phyloP scores from a whole-genome alignment of 192 early-diverging fungal genomes.

The Pilobolus umbonatus region DNA sequence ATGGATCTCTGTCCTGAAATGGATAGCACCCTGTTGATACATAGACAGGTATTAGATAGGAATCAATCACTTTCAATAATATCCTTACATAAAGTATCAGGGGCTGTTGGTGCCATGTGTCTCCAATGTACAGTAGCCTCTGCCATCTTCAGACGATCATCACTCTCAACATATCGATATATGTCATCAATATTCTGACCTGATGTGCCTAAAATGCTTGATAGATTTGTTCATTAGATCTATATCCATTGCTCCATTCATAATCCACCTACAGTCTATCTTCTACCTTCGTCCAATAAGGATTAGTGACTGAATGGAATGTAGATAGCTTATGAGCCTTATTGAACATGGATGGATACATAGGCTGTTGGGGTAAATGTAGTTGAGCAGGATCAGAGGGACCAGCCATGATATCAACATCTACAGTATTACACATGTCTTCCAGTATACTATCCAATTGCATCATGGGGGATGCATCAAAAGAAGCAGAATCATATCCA shows the following conservation, averaged over 20 bases:
- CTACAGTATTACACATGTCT: constrained; percentile 55
- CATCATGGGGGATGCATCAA: constrained; percentile 44
- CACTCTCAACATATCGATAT: constrained; percentile 54
- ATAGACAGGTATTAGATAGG: background rate
- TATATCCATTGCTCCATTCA: background rate
- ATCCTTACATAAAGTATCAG: constrained; percentile 85
- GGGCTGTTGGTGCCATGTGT: constrained; percentile 88
- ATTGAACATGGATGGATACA: constrained; percentile 69
- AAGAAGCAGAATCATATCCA: constrained; percentile 42
- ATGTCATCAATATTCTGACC: constrained; percentile 92
- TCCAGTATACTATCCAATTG: constrained; percentile 65
- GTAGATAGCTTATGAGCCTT: constrained; percentile 53
- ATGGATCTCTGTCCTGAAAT: constrained; percentile 82
- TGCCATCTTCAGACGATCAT: constrained; percentile 67
- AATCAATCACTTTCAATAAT: background rate
- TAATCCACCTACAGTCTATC: constrained; percentile 45
- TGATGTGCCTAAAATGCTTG: constrained; percentile 70
- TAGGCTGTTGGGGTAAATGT: constrained; percentile 84
- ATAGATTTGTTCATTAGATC: background rate
- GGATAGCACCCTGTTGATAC: constrained; percentile 80
- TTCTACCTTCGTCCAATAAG: constrained; percentile 67
- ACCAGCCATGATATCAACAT: constrained; percentile 82
- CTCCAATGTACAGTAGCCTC: constrained; percentile 72
- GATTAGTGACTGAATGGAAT: constrained; percentile 76
- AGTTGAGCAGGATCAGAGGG: constrained; percentile 67